phyloP scores from a whole-genome alignment of 106 monocot species.

The Allium fistulosum region DNA sequence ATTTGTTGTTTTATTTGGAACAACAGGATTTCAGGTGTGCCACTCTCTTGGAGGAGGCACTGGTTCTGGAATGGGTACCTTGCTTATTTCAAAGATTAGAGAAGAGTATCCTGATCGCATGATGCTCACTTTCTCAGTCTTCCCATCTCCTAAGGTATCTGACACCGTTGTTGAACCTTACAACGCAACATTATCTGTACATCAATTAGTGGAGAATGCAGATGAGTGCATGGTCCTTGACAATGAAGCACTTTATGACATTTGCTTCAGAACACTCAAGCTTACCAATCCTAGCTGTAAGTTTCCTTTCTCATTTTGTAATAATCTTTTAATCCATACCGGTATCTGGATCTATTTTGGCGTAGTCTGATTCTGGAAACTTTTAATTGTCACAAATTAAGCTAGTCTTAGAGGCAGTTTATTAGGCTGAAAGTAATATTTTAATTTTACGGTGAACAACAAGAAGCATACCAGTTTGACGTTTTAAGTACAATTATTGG shows the following conservation, averaged over 20 bases:
- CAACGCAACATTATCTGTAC: conserved; percentile 15
- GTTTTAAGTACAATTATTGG: too few relatives aligned
- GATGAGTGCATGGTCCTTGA: conserved; percentile 15
- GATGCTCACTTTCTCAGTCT: conserved; percentile 23
- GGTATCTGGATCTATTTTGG: too few relatives aligned
- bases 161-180: conserved; percentile 18
- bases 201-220: conserved; percentile 16
- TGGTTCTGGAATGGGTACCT: conserved; percentile 20
- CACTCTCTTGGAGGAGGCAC: conserved; percentile 17
- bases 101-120: conserved; percentile 22
- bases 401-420: too few relatives aligned
- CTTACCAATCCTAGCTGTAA: conserved; percentile 20
- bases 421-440: too few relatives aligned
- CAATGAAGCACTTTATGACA: conserved; percentile 18
- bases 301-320: background rate
- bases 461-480: too few relatives aligned
- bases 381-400: too few relatives aligned
- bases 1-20: background rate
- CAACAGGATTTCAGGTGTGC: conserved; percentile 21
- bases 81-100: conserved; percentile 18
- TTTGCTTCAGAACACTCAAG: conserved; percentile 21
- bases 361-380: too few relatives aligned
- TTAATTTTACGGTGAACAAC: too few relatives aligned
- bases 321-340: too few relatives aligned
- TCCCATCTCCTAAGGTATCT: conserved; percentile 15